phyloP scores from a whole-genome alignment of 371 early-diverging fungal species.

The Paramicrosporidium saccamoebae region DNA sequence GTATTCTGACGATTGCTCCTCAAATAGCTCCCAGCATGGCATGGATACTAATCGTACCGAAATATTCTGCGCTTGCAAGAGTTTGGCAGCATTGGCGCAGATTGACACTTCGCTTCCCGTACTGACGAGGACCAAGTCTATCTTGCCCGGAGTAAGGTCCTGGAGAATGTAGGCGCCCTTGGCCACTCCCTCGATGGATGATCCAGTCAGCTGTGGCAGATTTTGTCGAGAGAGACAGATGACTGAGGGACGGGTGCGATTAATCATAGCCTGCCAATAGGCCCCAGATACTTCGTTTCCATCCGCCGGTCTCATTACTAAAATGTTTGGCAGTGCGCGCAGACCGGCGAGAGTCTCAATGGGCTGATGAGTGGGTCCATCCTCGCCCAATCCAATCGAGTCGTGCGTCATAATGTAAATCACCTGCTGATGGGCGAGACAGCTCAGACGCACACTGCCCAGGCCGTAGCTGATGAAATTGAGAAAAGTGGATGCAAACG shows the following conservation, averaged over 20 bases:
- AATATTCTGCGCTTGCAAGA: slow-evolving; percentile 13
- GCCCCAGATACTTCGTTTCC: slow-evolving; percentile 82
- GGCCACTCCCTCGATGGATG: slow-evolving; percentile 34
- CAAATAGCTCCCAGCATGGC: slow-evolving; percentile 79
- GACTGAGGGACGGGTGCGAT: slow-evolving; percentile 36
- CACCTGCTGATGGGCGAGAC: slow-evolving; percentile 52
- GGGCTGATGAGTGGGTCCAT: slow-evolving; percentile 98
- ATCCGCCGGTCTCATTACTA: slow-evolving; percentile 73
- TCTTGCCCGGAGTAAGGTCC: slow-evolving; percentile 11
- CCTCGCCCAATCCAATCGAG: slow-evolving; percentile 91
- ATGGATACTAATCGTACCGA: slow-evolving; percentile 69
- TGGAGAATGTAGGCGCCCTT: slow-evolving; percentile 44
- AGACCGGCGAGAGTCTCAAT: slow-evolving; percentile 81
- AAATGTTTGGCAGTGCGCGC: slow-evolving; percentile 76
- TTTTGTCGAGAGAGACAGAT: slow-evolving; percentile 81
- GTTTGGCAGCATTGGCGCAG: slow-evolving; percentile 43
- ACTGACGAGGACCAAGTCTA: slow-evolving; percentile 36
- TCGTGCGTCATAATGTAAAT: slow-evolving; percentile 97
- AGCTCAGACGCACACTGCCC: slow-evolving; percentile 71
- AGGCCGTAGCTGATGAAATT: slow-evolving; percentile 63
- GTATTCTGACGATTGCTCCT: slow-evolving; percentile 60
- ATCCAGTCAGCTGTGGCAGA: slow-evolving; percentile 54
- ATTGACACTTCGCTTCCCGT: slow-evolving; percentile 90
- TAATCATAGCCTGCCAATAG: slow-evolving; percentile 39
- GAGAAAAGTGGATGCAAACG: slow-evolving; percentile 82